Evolutionary conservation across 2,329 filamentous ascomycete species (phyloP), one percentile per base, ranked within the genome.

Genomic region (Cladobotryum mycophilum): DNA sequence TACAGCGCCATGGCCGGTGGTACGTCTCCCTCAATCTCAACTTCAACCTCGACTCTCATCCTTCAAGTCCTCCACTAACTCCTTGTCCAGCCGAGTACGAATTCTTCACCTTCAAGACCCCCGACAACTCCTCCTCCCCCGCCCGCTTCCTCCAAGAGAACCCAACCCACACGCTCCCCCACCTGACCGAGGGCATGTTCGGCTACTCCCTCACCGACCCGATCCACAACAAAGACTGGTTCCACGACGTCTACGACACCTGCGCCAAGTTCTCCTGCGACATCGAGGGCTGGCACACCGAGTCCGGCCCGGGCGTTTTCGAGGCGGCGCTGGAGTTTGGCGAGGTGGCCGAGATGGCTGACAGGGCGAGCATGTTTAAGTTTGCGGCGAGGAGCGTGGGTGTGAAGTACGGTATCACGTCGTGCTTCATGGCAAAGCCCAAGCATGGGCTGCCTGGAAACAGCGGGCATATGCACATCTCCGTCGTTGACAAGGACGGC

Each of bases 401-500:
- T 41, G 86, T 83, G 51, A 86, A 89, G 64, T 88, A 90, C 66
- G 89, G 89, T 58, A 95, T 99, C 64, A 96, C 89, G 0, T 93
- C 93, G 0, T 95, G 89, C 69, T 99, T 99, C 75, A 99, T 99
- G 93, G 93, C 93, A 14, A 99, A 99, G 70, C 93, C 93, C 3
- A 84, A 88, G 58, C 81, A 95, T 61, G 90, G 91, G 0, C 75
- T 97, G 0, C 93, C 93, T 0, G 93, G 93, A 43, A 97, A 97
- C 73, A 93, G 87, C 56, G 93, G 93, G 1, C 93, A 99, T 67
- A 92, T 96, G 78, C 93, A 99, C 67, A 77, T 97, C 55, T 97
- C 92, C 1, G 75, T 99, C 9, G 84, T 92, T 15, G 88, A 92
- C 63, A 77, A 80, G 56, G 72, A 80, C n/a, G 88, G 88, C 53